phyloP scores from a whole-genome alignment of 768 basidiomycete species.

The Melanogaster broomeanus region DNA sequence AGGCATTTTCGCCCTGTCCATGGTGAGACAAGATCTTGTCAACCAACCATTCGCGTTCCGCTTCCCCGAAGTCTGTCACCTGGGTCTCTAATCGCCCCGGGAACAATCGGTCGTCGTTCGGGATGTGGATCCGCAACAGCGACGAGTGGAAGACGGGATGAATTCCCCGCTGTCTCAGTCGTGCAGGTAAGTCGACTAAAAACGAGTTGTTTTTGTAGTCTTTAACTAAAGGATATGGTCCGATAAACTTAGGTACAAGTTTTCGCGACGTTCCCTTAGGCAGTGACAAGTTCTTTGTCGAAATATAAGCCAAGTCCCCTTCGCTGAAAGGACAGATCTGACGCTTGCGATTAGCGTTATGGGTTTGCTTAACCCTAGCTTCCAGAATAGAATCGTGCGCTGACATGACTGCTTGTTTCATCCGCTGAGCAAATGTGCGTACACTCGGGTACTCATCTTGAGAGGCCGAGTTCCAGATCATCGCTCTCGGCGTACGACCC shows the following conservation, averaged over 20 bases:
- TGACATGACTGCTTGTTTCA: constrained; percentile 29
- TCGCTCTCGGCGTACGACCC: constrained; percentile 1
- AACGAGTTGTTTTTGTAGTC: constrained; percentile 17
- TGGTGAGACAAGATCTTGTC: constrained; percentile 23
- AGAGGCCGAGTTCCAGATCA: constrained; percentile 18
- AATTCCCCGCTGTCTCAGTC: constrained; percentile 24
- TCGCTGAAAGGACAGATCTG: constrained; percentile 12
- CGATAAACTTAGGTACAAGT: constrained; percentile 37
- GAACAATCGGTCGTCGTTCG: constrained; percentile 29
- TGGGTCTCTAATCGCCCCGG: constrained; percentile 20
- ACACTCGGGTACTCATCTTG: constrained; percentile 28
- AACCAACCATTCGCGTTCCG: constrained; percentile 16
- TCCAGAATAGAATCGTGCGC: constrained; percentile 36
- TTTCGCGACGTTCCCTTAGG: constrained; percentile 32
- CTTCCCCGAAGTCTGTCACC: constrained; percentile 11
- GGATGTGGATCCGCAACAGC: constrained; percentile 22
- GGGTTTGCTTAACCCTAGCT: constrained; percentile 35
- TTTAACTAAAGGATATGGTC: constrained; percentile 28
- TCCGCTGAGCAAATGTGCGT: constrained; percentile 20
- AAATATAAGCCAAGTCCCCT: constrained; percentile 31
- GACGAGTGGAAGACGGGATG: constrained; percentile 36
- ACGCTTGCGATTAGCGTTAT: constrained; percentile 24
- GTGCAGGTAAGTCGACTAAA: constrained; percentile 27
- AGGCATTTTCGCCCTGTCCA: constrained; percentile 20
- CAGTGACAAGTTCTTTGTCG: constrained; percentile 28